Evolutionary conservation across 73 alveolate species (phyloP).

Genomic region (Stentor roeselii): DNA sequence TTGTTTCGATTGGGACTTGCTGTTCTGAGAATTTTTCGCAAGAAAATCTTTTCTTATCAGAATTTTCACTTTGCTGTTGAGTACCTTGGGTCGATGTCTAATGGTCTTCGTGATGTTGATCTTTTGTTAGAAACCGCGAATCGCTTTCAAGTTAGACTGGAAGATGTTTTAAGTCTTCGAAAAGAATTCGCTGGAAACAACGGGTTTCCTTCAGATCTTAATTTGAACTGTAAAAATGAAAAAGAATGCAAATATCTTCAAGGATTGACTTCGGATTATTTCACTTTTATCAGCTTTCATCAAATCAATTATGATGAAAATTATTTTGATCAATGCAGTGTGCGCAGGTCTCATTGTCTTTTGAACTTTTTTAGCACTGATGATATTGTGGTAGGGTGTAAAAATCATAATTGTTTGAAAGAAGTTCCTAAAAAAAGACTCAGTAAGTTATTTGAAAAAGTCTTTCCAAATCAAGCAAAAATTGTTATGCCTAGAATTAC

Average conservation of each 20-base stretch:
- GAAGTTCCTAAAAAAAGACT: neutral
- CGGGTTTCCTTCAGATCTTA: neutral
- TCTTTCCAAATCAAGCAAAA: neutral
- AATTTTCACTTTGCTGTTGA: neutral
- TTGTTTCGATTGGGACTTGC: constrained; percentile 35
- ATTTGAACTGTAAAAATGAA: constrained; percentile 28
- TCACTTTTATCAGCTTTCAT: neutral
- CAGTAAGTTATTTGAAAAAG: neutral
- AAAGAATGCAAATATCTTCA: neutral
- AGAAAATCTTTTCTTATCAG: neutral
- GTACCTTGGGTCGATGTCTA: neutral
- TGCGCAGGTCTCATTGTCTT: neutral
- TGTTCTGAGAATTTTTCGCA: constrained; percentile 20
- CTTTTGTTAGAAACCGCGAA: constrained; percentile 32
- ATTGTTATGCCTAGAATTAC: neutral
- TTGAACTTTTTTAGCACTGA: neutral
- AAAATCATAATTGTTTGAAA: neutral
- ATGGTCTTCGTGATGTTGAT: constrained; percentile 38
- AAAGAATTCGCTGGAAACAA: neutral
- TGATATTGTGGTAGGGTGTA: neutral
- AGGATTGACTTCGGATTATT: neutral
- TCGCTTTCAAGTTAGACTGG: neutral
- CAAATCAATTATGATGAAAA: neutral
- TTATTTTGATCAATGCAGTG: neutral
- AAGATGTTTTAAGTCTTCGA: neutral